Conservation (phyloP, 2,329 filamentous ascomycete species). For the Aureobasidium subglaciale region DNA sequence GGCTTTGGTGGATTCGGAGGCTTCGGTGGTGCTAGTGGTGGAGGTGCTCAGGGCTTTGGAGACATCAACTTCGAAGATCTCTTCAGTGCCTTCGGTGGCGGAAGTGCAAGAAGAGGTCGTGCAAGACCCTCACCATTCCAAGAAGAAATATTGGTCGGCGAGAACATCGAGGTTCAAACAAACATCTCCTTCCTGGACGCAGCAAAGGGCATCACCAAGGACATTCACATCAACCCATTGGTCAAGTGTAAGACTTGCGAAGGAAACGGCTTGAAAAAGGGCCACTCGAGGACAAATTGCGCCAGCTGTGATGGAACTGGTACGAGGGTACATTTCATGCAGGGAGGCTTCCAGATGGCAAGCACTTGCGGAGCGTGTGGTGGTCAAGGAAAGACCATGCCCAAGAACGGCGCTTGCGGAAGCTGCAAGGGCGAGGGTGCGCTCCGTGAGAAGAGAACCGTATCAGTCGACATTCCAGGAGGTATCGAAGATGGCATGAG, state of each 20-base stretch:
- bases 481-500: conserved; percentile 97
- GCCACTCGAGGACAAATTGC: conserved; percentile 66
- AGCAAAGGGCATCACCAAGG: conserved; percentile 81
- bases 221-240: conserved; percentile 78
- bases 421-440: conserved; percentile 79
- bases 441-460: conserved; percentile 70
- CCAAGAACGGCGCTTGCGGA: conserved; percentile 72
- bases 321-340: conserved; percentile 78
- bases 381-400: conserved; percentile 68
- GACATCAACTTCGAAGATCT: conserved; percentile 96
- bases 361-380: conserved; percentile 78
- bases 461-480: conserved; percentile 85
- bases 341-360: conserved; percentile 92
- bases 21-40: conserved; percentile 37
- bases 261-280: conserved; percentile 77
- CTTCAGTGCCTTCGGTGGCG: conserved; percentile 76
- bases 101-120: conserved; percentile 45
- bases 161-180: conserved; percentile 90
- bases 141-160: conserved; percentile 78
- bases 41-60: conserved; percentile 48
- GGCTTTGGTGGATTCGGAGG: conserved; percentile 37
- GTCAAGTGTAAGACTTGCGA: conserved; percentile 74
- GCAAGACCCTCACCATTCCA: conserved; percentile 63
- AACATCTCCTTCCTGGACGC: conserved; percentile 95
- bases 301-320: conserved; percentile 79